Base-by-base conservation (phyloP, 495 filamentous ascomycete genomes). In the Staphylotrichum longicolle region DNA sequence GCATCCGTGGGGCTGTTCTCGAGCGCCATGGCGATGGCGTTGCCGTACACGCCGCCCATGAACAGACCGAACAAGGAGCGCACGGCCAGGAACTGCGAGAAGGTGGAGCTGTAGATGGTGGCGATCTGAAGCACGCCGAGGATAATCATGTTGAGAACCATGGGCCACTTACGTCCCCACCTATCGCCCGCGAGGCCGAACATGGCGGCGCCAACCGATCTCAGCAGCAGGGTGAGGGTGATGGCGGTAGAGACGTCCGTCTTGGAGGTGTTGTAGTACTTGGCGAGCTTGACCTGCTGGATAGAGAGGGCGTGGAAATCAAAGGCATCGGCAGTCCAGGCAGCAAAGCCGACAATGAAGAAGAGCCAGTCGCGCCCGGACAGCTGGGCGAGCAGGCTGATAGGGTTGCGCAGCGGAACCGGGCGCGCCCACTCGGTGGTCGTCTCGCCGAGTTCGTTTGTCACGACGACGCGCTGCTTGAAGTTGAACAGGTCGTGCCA, bases 111-210 rank as follows among this genome's bases (percentile, higher is more conserved):
- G 68, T 88, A 93, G 63, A 88, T 88, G 20, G 88, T 91, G 4
- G 81, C 87, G 62, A 92, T 82, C 70, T 92, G 86, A 40, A 93
- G 74, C 4, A 84, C 62, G 7, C 84, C 78, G 37, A 84, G 73
- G 4, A 85, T 69, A 44, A 90, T 73, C 81, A 91, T 83, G 70
- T 91, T 91, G 63, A 82, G 54, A 10, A 91, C 84, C 86, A 91
- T 88, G 7, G 89, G 88, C 84, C 87, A 93, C 75, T 91, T 91
- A 49, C 88, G 82, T n/a, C 89, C 89, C 72, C 82, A 91, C 30
- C 80, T 81, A 65, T 93, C 89, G 53, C 86, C 87, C 1, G 86
- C 83, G 33, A 93, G 77, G 49, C 89, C 89, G 55, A 92, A 91
- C 65, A 82, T 68, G 5, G 81, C 85, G 5, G 89, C 88, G 7